Base-by-base conservation (phyloP, 352 stramenopile species). In the Nannochloropsis limnetica region DNA sequence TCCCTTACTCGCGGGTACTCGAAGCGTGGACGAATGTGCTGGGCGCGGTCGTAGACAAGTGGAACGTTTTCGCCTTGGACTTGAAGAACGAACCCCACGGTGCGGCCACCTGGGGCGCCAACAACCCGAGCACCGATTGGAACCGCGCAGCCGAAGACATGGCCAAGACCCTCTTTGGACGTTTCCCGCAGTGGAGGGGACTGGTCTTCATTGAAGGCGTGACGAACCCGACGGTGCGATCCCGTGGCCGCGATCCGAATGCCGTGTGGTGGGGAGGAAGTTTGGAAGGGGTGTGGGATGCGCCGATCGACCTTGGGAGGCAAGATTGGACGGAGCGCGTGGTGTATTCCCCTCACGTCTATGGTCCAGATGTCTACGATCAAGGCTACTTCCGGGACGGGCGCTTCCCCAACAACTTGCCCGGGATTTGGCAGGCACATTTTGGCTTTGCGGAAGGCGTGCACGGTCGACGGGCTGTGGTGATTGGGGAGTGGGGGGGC, bases 401-500 rank as follows among this genome's bases (percentile, higher is more conserved):
- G 11, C 0, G 27, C 68, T 92, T 92, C 81, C 89, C 90, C 0
- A 87, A 85, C 54, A 91, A 92, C 83, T 84, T 92, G 83, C 85
- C 87, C 54, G 23, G 31, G 22, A 87, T 92, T 68, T 92, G 89
- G 89, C 85, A 92, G 54, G 37, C 79, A 0, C 88, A 91, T 61
- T 91, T 92, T 84, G 89, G 89, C 2, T 90, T 86, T 80, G 15
- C 91, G 0, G 86, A 85, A 28, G 43, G 37, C 17, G 67, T 74
- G 1, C 43, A 85, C 29, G 68, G 85, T 23, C 83, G 86, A 2
- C 84, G 86, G 2, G 83, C 89, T 25, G 15, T 92, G 4, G 88
- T 92, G 0, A 84, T 91, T 23, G 89, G 89, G 1, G 89, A 92
- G 83, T 92, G 88, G 88, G 89, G 89, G 31, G 89, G 89, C 22